Base-by-base conservation (phyloP, 164 flowering plant species). In the Aristolochia fimbriata region DNA sequence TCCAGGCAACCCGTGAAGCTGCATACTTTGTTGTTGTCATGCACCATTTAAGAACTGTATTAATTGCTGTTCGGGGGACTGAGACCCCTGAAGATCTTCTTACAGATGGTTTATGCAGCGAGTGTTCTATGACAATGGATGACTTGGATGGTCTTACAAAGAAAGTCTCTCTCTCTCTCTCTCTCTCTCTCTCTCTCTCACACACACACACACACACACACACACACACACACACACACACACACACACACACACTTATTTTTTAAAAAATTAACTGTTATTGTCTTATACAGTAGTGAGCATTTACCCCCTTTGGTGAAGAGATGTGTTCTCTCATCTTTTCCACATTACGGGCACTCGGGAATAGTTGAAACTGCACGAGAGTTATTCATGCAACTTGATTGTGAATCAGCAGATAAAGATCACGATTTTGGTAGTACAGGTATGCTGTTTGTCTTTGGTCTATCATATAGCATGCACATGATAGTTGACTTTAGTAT, bases 41-140 rank as follows among this genome's bases (percentile, higher is more conserved):
- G 33, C 96, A 86, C 74, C 76, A 84, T 63, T 41, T 79, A 13
- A 72, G 71, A 60, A 69, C 82, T 56, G 77, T 86, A 46, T 81
- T 88, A 24, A 81, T 88, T 70, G 76, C 90, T 71, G 86, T 90
- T 27, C 83, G 94, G 56, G 97, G 97, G 73, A 90, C 97, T 61
- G 97, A 87, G 75, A 90, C 90, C 24, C 92, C 94, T 41, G 97
- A 90, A 73, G 97, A 90, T 73, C 90, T 90, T 50, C 68, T 90
- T 61, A 90, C 87, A 50, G 92, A 90, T 75, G 90, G 91, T 56
- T 71, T 87, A 65, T 81, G 97, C 72, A 73, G 77, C 58, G 97
- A 87, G 51, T 81, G 87, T 63, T 43, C 62, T 33, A 85, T 90
- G 59, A 62, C 82, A 46, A 48, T 23, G 23, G 82, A 82, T 69